Base-by-base conservation (phyloP, 2,329 filamentous ascomycete species). In the Cytospora piceicola region DNA sequence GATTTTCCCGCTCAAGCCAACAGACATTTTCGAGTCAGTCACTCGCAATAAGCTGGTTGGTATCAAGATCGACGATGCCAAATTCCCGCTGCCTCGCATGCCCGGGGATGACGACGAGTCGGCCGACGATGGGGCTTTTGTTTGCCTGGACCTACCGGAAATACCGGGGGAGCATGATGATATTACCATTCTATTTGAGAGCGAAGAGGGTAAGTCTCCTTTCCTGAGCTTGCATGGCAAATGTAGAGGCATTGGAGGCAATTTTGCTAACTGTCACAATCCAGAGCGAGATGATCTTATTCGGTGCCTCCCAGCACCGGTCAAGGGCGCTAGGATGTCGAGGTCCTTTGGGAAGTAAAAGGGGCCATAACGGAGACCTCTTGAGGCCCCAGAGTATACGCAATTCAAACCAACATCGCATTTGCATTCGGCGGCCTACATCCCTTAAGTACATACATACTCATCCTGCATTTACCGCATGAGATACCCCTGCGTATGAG, bases 111-210 rank as follows among this genome's bases (percentile, higher is more conserved):
- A 82, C 54, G 76, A 78, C 32, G 82, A 82, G 67, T 81, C 81
- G 66, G 82, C 86, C 56, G 88, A 89, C 68, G 86, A 68, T 24
- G 55, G 88, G 74, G 85, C 88, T 30, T 97, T 94, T 79, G 84
- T 96, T 49, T 95, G 92, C 75, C 78, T 97, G 66, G 94, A 97
- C 76, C 86, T 93, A 76, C 90, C 93, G 22, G 93, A 97, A 72
- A 91, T 96, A 76, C 92, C 93, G 0, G 92, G 92, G 59, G 94
- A 97, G 79, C 93, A 97, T 77, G 94, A 97, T 76, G 94, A 97
- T 79, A 92, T 97, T 70, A 86, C 89, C 14, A 89, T 97, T 72
- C 78, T 89, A 67, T 97, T 97, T 81, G 93, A 96, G 69, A 89
- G 83, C 55, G 90, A 92, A 75, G 81, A 84, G 73, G 90, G 91